phyloP scores from a whole-genome alignment of 345 rosid species.

The Triadica sebifera region DNA sequence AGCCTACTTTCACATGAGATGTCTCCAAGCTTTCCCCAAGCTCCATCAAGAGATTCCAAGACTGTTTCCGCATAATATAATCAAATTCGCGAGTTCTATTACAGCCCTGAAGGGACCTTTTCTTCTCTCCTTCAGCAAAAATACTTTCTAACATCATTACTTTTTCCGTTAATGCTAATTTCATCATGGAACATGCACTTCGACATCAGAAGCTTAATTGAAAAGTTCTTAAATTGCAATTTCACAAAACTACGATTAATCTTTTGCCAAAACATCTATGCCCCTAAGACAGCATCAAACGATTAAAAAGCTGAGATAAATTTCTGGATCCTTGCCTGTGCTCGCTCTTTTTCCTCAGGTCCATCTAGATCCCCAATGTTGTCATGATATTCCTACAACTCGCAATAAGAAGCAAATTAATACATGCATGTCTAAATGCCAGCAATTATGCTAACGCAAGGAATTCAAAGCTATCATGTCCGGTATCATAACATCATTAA shows the following conservation, averaged over 20 bases:
- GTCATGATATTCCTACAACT: constrained; percentile 79
- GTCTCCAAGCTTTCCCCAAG: too few relatives aligned
- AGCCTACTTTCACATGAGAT: too few relatives aligned
- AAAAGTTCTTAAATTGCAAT: too few relatives aligned
- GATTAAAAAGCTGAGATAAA: constrained; percentile 66
- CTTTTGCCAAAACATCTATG: not conserved
- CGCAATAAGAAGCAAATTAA: not conserved
- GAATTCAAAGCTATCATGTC: not conserved
- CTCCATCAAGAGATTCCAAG: too few relatives aligned
- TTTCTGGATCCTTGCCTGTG: constrained; percentile 65
- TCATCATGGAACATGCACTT: too few relatives aligned
- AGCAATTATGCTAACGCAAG: not conserved
- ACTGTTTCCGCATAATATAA: too few relatives aligned
- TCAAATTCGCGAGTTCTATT: too few relatives aligned
- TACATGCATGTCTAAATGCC: not conserved
- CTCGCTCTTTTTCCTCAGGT: constrained; percentile 83
- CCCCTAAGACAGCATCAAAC: constrained; percentile 2
- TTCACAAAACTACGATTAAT: not conserved
- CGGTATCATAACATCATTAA: not conserved
- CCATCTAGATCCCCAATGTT: constrained; percentile 95
- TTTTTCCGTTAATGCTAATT: too few relatives aligned
- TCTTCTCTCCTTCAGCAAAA: too few relatives aligned
- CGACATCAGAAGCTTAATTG: too few relatives aligned
- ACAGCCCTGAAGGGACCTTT: too few relatives aligned
- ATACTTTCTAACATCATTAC: too few relatives aligned